Percentiles rank a stretch among this genome's conserved stretches.
phyloP scores from a whole-genome alignment of 306 rosid species.

The Prunus fruticosa region DNA sequence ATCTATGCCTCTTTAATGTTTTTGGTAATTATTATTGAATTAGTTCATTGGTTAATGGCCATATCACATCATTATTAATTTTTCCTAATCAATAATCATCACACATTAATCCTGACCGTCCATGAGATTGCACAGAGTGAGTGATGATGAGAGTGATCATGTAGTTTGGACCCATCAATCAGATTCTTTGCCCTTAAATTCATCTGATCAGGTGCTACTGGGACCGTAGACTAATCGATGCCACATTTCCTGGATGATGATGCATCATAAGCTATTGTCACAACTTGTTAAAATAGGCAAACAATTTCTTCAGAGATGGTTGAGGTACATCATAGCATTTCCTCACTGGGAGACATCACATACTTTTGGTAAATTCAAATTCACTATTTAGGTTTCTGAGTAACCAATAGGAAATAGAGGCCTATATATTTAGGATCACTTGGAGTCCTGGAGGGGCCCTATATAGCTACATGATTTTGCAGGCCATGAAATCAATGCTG shows the following conservation, averaged over 20 bases:
- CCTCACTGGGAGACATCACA: slow-evolving; percentile 8
- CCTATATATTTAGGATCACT: slow-evolving; percentile 1
- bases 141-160: slow-evolving; percentile 24
- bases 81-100: neutral
- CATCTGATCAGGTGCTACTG: slow-evolving; percentile 41
- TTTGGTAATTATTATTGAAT: neutral
- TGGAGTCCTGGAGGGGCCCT: neutral
- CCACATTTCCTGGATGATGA: slow-evolving; percentile 16
- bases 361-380: too few relatives aligned
- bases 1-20: neutral
- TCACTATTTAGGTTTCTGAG: slow-evolving; percentile 15
- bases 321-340: slow-evolving; percentile 38
- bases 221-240: slow-evolving; percentile 41
- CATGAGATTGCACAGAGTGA: slow-evolving; percentile 12
- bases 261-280: slow-evolving; percentile 27
- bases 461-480: slow-evolving; percentile 2
- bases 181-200: slow-evolving; percentile 30
- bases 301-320: slow-evolving; percentile 30
- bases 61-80: neutral
- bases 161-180: slow-evolving; percentile 25
- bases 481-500: neutral
- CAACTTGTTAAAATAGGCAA: slow-evolving; percentile 17
- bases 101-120: neutral
- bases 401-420: slow-evolving; percentile 30
- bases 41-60: too few relatives aligned